Percentiles rank a stretch among this genome's conserved stretches.
Evolutionary conservation across 345 rosid species (phyloP).

Genomic region (rapeseed (Brassica napus)): Da-Ae NC_063445.1:34436501-34437000

Average conservation of each 20-base stretch:
- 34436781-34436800: constrained; percentile 50
- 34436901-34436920: background rate
- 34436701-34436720: constrained; percentile 98
- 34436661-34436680: constrained; percentile 43
- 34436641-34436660: constrained; percentile 91
- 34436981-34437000: constrained; percentile 7
- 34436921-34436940: constrained; percentile 29
- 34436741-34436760: constrained; percentile 85
- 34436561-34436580: constrained; percentile 66
- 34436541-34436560: constrained; percentile 70
- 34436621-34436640: constrained; percentile 74
- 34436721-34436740: constrained; percentile 96
- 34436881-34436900: constrained; percentile 1
- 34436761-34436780: constrained; percentile 92
- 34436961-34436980: constrained; percentile 24
- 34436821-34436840: constrained; percentile 55
- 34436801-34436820: constrained; percentile 44
- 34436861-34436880: background rate
- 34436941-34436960: constrained; percentile 19
- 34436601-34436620: constrained; percentile 63
- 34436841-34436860: constrained; percentile 24
- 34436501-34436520: constrained; percentile 60
- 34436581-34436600: constrained; percentile 83
- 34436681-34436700: constrained; percentile 66
- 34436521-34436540: constrained; percentile 94